Evolutionary conservation across 2,329 filamentous ascomycete species (phyloP), one percentile per base, ranked within the genome.

Genomic region (Rhynchosporium agropyri): DNA sequence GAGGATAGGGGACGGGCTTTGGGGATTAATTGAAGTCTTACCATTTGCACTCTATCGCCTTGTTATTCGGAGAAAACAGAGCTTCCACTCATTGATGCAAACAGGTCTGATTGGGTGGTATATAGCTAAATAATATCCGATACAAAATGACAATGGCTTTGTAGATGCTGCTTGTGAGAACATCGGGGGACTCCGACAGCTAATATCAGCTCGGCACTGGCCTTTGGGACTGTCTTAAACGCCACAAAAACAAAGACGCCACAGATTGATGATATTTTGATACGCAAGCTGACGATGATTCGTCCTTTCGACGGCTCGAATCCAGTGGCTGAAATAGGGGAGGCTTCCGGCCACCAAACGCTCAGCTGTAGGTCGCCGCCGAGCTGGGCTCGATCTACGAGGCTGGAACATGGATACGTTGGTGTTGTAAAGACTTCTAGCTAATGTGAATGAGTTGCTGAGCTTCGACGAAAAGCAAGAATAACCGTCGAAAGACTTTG

Each of bases 301-400:
- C 50, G 33, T 42, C 36, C 28, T 12, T 12, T 9, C 13, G 33
- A 42, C 10, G n/a, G 33, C n/a, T 26, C 9, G 28, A 54, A 29
- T 28, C 20, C 33, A 28, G 36, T 40, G 20, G 51, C 51, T 42
- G 54, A n/a, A 12, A 26, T 26, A 29, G 28, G 54, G 42, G 54
- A 45, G 33, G 54, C 28, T 9, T 45, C 40, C 42, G 40, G 51
- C 36, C 20, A 29, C 51, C 53, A 57, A 12, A 46, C 26, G 20
- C 20, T 20, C 20, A 20, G 20, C 50, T 56, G 60, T 46, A 62
- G 60, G 51, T 28, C 58, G 45, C 55, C 56, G 49, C 61, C 48
- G 55, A 49, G 10, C 55, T 63, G 13, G 38, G 15, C 48, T 43
- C 10, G 46, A 45, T 46, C 48, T 60, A 26, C 38, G 33, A 12